Evolutionary conservation across 768 basidiomycete genomes (phyloP).

Genomic region (Russula olivacea): DNA sequence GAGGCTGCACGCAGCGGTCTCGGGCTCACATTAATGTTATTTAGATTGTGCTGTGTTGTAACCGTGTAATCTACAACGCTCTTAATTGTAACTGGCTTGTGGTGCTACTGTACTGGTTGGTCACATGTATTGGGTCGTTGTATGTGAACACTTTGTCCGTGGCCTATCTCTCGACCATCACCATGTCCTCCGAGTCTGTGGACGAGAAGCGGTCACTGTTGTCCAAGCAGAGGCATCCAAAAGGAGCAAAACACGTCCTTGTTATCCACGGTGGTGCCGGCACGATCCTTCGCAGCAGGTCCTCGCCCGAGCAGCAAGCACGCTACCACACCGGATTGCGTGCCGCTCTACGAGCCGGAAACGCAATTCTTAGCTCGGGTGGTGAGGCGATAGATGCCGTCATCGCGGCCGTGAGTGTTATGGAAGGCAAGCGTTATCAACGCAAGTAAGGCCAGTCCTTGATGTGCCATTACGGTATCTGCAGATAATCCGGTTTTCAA

Average conservation of each 20-base stretch:
- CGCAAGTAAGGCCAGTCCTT: neutral
- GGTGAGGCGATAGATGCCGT: slow-evolving; percentile 83
- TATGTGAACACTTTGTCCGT: too few species aligned
- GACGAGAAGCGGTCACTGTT: slow-evolving; percentile 26
- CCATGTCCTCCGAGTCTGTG: neutral
- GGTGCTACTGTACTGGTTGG: too few species aligned
- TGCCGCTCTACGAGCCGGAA: slow-evolving; percentile 53
- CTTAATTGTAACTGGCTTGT: neutral
- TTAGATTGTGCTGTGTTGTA: neutral
- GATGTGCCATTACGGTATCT: neutral
- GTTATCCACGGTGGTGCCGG: slow-evolving; percentile 82
- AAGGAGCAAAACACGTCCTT: slow-evolving; percentile 36
- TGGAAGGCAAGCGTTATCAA: slow-evolving; percentile 47
- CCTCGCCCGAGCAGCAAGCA: slow-evolving; percentile 55
- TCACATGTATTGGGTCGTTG: too few species aligned
- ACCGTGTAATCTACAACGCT: neutral
- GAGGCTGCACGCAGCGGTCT: slow-evolving; percentile 19
- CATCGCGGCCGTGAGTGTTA: slow-evolving; percentile 60
- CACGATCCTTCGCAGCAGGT: slow-evolving; percentile 50
- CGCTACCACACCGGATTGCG: slow-evolving; percentile 52
- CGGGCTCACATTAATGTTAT: slow-evolving; percentile 4
- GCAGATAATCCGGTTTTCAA: slow-evolving; percentile 79
- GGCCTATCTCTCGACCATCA: too few species aligned
- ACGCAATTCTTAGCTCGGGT: slow-evolving; percentile 54
- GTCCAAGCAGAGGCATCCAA: neutral